Conservation (phyloP, 345 rosid species). For the Passiflora organensis region DNA sequence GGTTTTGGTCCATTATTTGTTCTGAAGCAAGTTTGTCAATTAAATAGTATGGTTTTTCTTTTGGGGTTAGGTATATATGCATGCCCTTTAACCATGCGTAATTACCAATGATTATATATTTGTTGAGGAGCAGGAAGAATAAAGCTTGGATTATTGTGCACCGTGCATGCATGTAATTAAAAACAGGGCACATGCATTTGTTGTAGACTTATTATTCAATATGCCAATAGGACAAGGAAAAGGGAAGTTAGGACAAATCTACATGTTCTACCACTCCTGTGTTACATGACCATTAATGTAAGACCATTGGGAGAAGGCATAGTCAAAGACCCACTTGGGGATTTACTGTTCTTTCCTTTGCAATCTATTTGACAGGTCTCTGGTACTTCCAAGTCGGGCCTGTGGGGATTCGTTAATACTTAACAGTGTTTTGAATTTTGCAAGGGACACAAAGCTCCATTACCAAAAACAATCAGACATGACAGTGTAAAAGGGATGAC, state of each 20-base stretch:
- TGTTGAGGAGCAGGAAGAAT: neutral
- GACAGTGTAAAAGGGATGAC: conserved; percentile 16
- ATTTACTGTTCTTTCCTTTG: too few species aligned
- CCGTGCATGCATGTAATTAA: conserved; percentile 9
- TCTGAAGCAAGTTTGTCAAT: neutral
- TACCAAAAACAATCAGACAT: conserved; percentile 15
- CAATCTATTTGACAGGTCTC: too few species aligned
- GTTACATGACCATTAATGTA: too few species aligned
- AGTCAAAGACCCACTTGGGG: too few species aligned
- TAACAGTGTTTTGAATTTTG: conserved; percentile 27
- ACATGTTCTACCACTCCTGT: too few species aligned
- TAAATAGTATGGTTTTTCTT: neutral
- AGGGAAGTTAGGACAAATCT: too few species aligned
- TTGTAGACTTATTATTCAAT: conserved; percentile 2
- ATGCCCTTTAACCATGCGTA: neutral
- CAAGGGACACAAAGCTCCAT: conserved; percentile 13
- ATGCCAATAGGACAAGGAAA: too few species aligned
- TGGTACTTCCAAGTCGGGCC: too few species aligned
- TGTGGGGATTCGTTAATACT: too few species aligned
- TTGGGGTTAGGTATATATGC: neutral
- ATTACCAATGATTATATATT: neutral
- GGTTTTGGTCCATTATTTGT: neutral
- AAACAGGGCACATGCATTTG: conserved; percentile 25
- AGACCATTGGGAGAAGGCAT: too few species aligned
- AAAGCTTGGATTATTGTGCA: conserved; percentile 16